Percentiles rank a stretch among this genome's conserved stretches.
phyloP scores from a whole-genome alignment of 805 yeast species.

The Schizosaccharomyces osmophilus region DNA sequence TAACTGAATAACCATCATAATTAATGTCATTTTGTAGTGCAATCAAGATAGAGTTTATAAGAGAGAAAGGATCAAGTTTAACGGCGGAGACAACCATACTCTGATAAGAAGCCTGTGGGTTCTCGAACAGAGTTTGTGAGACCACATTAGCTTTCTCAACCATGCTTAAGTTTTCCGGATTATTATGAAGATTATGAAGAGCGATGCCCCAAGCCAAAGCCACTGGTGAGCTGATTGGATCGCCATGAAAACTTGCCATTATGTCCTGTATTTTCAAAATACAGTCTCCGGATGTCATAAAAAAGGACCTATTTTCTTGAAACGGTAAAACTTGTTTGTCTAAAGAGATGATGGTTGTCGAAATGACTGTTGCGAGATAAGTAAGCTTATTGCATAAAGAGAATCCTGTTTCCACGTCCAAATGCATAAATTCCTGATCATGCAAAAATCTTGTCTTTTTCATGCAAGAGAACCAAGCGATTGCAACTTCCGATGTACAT shows the following conservation, averaged over 20 bases:
- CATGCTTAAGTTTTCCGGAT: neutral
- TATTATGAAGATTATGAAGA: neutral
- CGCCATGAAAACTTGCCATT: neutral
- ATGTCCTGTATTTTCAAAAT: neutral
- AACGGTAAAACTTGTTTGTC: neutral
- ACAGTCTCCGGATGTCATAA: neutral
- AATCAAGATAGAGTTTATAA: neutral
- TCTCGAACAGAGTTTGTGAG: neutral
- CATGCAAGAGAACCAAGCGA: neutral
- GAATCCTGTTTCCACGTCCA: neutral
- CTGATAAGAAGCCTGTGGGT: neutral
- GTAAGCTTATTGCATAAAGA: neutral
- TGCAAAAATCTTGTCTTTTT: neutral
- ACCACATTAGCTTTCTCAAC: neutral
- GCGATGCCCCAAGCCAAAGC: neutral
- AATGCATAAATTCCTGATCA: neutral
- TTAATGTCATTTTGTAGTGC: neutral
- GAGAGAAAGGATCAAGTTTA: neutral
- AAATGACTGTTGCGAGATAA: neutral
- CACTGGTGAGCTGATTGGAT: neutral
- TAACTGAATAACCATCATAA: neutral
- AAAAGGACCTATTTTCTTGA: neutral
- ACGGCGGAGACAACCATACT: neutral
- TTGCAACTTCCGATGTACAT: neutral
- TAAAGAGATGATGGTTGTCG: neutral